Percentiles rank a stretch among this genome's conserved stretches.
phyloP scores from a whole-genome alignment of 441 rosid species.

The Cnidoscolus chayamansa region DNA sequence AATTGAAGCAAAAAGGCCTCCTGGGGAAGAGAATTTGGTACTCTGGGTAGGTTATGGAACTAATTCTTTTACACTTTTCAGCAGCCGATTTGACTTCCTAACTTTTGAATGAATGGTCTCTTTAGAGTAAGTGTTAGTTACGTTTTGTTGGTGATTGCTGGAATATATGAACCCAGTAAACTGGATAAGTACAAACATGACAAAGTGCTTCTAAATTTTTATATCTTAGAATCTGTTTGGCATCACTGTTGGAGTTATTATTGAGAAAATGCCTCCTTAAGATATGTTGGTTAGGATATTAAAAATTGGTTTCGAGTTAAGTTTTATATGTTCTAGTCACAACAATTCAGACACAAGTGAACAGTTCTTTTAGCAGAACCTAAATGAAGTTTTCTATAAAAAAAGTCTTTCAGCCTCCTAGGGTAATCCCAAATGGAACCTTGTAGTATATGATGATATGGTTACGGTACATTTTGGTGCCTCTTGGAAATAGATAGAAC shows the following conservation, averaged over 20 bases:
- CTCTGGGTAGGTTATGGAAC: conserved; percentile 65
- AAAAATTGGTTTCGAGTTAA: too few species aligned
- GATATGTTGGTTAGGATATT: too few species aligned
- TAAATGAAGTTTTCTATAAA: too few species aligned
- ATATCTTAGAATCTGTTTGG: background rate
- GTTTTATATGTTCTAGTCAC: too few species aligned
- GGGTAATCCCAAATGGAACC: too few species aligned
- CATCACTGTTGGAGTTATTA: too few species aligned
- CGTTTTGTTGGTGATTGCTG: conserved; percentile 9
- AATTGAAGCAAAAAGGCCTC: conserved; percentile 69
- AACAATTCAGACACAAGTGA: too few species aligned
- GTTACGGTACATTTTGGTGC: background rate
- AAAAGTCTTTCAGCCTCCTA: too few species aligned
- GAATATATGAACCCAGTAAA: conserved; percentile 11
- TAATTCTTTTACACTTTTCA: conserved; percentile 12
- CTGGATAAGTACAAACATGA: background rate
- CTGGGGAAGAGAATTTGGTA: conserved; percentile 89
- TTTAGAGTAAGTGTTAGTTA: background rate
- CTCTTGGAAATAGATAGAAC: background rate
- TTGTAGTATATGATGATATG: background rate
- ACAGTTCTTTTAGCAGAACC: too few species aligned
- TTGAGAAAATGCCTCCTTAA: too few species aligned
- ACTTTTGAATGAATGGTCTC: conserved; percentile 23
- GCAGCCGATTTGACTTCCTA: conserved; percentile 28
- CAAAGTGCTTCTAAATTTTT: background rate